Evolutionary conservation across 306 rosid genomes (phyloP).

Genomic region (Phaseolus lunatus): DNA sequence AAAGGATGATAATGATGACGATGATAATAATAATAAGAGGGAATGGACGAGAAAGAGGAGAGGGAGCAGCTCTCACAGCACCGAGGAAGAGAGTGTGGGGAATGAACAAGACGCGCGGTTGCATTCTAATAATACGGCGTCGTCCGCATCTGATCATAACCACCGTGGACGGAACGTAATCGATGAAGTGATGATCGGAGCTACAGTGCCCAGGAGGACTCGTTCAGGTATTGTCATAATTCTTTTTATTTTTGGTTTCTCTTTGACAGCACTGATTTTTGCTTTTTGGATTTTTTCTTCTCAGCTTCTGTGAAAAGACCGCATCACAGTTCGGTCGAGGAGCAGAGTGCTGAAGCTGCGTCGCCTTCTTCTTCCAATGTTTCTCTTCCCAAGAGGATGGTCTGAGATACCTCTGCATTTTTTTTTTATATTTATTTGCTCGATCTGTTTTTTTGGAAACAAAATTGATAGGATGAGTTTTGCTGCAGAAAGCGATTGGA

Average conservation of each 20-base stretch:
- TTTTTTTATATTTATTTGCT: not conserved
- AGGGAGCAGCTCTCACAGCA: conserved; percentile 40
- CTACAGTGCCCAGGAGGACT: conserved; percentile 63
- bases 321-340: conserved; percentile 49
- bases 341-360: conserved; percentile 47
- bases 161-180: conserved; percentile 45
- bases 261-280: not conserved
- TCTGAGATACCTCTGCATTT: not conserved
- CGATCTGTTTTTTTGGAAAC: not conserved
- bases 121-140: conserved; percentile 37
- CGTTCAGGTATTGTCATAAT: conserved; percentile 56
- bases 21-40: not conserved
- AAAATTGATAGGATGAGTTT: not conserved
- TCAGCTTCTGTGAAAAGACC: conserved; percentile 60
- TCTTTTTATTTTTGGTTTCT: not conserved
- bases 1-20: conserved; percentile 9
- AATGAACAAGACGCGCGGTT: conserved; percentile 35
- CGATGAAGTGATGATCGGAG: conserved; percentile 55
- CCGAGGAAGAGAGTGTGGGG: conserved; percentile 45
- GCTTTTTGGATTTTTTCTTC: not conserved
- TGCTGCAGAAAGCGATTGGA: conserved; percentile 46
- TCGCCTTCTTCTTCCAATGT: conserved; percentile 47
- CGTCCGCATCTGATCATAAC: conserved; percentile 45
- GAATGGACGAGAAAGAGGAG: conserved; percentile 51
- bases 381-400: conserved; percentile 55